Evolutionary conservation across 2,329 filamentous ascomycete genomes (phyloP).

Genomic region (Talaromyces marneffei): DNA sequence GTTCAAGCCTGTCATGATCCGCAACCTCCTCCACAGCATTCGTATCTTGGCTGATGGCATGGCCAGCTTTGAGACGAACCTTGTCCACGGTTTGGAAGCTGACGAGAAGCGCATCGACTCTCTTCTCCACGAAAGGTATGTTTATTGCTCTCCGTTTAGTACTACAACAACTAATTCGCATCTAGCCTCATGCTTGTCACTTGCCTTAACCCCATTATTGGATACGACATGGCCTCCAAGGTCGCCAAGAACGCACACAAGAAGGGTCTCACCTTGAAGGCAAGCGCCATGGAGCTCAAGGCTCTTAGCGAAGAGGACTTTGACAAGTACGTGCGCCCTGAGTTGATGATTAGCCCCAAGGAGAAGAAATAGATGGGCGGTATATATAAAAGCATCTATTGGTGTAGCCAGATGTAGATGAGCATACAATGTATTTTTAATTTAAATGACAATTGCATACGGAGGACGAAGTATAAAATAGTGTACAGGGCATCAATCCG

Average conservation of each 20-base stretch:
- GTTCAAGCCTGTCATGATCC: conserved; percentile 95
- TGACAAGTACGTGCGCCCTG: conserved; percentile 79
- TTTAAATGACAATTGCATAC: background rate
- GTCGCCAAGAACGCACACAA: conserved; percentile 99
- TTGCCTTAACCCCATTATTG: conserved; percentile 94
- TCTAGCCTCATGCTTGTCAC: conserved; percentile 92
- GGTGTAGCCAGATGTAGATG: background rate
- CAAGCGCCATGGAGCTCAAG: conserved; percentile 88
- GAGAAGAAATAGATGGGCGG: conserved; percentile 50
- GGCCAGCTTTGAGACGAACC: conserved; percentile 90
- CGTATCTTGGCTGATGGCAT: conserved; percentile 87
- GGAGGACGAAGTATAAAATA: no score
- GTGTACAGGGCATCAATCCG: no score
- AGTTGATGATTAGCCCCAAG: conserved; percentile 88
- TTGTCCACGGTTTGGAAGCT: conserved; percentile 79
- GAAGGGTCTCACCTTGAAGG: conserved; percentile 89
- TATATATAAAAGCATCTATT: background rate
- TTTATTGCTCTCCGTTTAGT: conserved; percentile 11
- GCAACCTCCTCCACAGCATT: conserved; percentile 88
- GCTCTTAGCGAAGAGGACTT: conserved; percentile 86
- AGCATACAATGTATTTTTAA: conserved; percentile 9
- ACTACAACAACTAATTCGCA: background rate
- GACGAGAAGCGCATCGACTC: conserved; percentile 88
- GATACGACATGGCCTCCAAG: conserved; percentile 95
- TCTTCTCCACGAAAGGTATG: conserved; percentile 91